Conservation (phyloP, 768 basidiomycete species). For the Phylloporus sp. region DNA sequence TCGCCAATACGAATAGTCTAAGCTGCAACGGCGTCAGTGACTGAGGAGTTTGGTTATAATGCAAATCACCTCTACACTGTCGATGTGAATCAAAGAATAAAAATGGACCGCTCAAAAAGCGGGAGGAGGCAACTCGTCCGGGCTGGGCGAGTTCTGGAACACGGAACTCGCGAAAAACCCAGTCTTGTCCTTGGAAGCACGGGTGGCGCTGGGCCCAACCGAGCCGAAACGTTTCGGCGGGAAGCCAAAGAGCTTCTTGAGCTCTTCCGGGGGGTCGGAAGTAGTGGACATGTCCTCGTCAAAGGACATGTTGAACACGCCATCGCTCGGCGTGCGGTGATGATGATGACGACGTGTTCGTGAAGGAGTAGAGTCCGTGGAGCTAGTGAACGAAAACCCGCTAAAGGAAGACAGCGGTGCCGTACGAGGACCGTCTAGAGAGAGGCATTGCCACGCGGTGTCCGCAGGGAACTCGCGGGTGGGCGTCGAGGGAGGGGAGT, state of each 20-base stretch:
- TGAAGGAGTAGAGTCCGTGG: slow-evolving; percentile 34
- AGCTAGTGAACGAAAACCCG: slow-evolving; percentile 37
- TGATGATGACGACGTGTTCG: slow-evolving; percentile 46
- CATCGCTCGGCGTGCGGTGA: slow-evolving; percentile 62
- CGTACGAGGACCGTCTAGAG: slow-evolving; percentile 44
- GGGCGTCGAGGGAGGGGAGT: slow-evolving; percentile 51
- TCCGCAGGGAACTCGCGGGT: slow-evolving; percentile 35
- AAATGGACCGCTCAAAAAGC: slow-evolving; percentile 46
- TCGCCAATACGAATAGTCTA: slow-evolving; percentile 37
- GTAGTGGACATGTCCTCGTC: slow-evolving; percentile 55
- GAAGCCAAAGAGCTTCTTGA: slow-evolving; percentile 33
- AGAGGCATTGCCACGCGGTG: slow-evolving; percentile 31
- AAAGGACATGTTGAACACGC: slow-evolving; percentile 69
- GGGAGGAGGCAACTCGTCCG: slow-evolving; percentile 73
- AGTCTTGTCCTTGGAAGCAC: slow-evolving; percentile 30
- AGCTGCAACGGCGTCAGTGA: slow-evolving; percentile 17
- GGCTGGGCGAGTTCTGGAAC: slow-evolving; percentile 85
- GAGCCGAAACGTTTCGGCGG: slow-evolving; percentile 28
- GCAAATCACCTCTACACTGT: slow-evolving; percentile 38
- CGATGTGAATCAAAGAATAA: slow-evolving; percentile 17
- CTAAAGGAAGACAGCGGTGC: slow-evolving; percentile 42
- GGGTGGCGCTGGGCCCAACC: slow-evolving; percentile 23
- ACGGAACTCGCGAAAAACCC: slow-evolving; percentile 73
- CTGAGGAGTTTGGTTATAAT: not conserved
- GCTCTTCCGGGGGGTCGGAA: slow-evolving; percentile 37